Evolutionary conservation across 768 basidiomycete species (phyloP).

Genomic region (Tricholoma bakamatsutake): DNA sequence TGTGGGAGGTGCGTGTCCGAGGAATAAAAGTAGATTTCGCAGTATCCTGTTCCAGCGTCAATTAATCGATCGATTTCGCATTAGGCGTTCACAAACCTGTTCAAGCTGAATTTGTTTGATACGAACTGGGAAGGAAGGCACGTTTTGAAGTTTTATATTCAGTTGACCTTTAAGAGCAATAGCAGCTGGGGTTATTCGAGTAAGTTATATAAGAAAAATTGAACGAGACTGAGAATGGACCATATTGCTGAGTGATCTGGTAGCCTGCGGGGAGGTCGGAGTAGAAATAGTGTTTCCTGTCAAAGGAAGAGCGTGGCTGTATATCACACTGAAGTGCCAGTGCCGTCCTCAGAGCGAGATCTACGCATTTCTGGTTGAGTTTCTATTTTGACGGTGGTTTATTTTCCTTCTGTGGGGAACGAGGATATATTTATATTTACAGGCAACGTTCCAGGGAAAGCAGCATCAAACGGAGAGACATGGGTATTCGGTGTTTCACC

Average conservation of each 20-base stretch:
- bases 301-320: slow-evolving; percentile 74
- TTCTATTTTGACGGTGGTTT: slow-evolving; percentile 28
- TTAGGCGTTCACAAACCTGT: slow-evolving; percentile 51
- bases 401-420: background rate
- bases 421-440: slow-evolving; percentile 36
- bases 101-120: slow-evolving; percentile 95
- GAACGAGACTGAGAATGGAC: slow-evolving; percentile 29
- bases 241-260: slow-evolving; percentile 96
- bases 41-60: slow-evolving; percentile 58
- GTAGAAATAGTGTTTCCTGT: slow-evolving; percentile 98
- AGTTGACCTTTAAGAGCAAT: slow-evolving; percentile 62
- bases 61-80: slow-evolving; percentile 3
- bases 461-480: slow-evolving; percentile 78
- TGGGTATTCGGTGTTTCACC: slow-evolving; percentile 61
- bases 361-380: slow-evolving; percentile 65
- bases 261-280: slow-evolving; percentile 91
- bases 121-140: slow-evolving; percentile 44
- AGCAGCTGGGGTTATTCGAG: slow-evolving; percentile 48
- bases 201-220: background rate
- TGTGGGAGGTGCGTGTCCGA: slow-evolving; percentile 44
- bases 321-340: slow-evolving; percentile 66
- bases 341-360: slow-evolving; percentile 76
- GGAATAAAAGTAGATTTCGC: slow-evolving; percentile 72
- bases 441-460: slow-evolving; percentile 90
- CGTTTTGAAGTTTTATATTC: slow-evolving; percentile 38